Conservation (phyloP, 345 rosid species). For the Turritis glabra region DNA sequence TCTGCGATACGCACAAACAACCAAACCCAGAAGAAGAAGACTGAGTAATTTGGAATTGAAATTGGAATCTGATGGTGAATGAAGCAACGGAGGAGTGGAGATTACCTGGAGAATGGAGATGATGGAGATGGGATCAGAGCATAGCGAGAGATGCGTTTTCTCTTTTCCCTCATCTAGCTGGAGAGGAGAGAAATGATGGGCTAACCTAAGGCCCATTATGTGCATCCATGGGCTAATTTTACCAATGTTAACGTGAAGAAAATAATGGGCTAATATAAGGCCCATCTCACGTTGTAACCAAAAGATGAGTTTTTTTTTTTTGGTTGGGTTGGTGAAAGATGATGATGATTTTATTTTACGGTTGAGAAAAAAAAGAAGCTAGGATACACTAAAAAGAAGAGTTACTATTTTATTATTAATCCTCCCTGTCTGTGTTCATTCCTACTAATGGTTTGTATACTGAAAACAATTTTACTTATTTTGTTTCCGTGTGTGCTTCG, state of each 20-base stretch:
- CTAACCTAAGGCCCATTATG: background rate
- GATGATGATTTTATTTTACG: no score
- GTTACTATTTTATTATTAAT: background rate
- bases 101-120: background rate
- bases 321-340: background rate
- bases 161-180: background rate
- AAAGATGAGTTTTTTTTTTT: background rate
- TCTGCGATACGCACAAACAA: background rate
- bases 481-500: background rate
- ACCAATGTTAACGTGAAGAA: background rate
- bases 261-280: background rate
- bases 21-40: background rate
- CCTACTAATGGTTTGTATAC: background rate
- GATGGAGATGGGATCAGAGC: background rate
- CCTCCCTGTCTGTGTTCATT: background rate
- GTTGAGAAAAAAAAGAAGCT: no score
- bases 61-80: background rate
- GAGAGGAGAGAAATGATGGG: background rate
- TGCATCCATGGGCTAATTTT: background rate
- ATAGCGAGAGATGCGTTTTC: background rate
- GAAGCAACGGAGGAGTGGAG: background rate
- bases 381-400: no score
- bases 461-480: background rate
- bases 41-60: background rate
- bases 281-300: background rate